Evolutionary conservation across 768 basidiomycete species (phyloP).

Genomic region (Tricholoma flavovirens): DNA sequence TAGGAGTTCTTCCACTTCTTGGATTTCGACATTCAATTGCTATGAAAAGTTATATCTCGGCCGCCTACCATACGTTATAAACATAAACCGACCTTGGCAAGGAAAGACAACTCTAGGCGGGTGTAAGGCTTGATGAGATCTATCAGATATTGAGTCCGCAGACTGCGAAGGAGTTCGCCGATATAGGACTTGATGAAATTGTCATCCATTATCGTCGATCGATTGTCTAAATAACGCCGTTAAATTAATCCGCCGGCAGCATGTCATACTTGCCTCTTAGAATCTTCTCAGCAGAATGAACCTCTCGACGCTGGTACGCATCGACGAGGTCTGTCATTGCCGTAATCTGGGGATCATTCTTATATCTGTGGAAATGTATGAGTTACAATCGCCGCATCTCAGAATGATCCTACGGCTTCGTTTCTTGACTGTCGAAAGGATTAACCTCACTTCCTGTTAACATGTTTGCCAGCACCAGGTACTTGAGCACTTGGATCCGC

Average conservation of each 20-base stretch:
- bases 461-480: constrained; percentile 97
- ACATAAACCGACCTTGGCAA: constrained; percentile 65
- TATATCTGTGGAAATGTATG: constrained; percentile 53
- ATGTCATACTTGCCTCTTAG: constrained; percentile 54
- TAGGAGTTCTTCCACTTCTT: constrained; percentile 91
- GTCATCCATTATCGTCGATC: constrained; percentile 94
- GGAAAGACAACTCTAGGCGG: constrained; percentile 85
- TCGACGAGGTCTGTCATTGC: constrained; percentile 98
- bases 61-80: background rate
- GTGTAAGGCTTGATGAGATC: constrained; percentile 99
- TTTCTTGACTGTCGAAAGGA: constrained; percentile 99
- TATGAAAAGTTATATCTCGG: constrained; percentile 23
- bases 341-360: constrained; percentile 92
- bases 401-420: constrained; percentile 76
- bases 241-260: background rate
- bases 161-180: constrained; percentile 88
- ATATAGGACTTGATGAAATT: constrained; percentile 93
- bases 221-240: constrained; percentile 59
- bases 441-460: constrained; percentile 97
- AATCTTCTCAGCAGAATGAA: constrained; percentile 96
- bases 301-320: constrained; percentile 94
- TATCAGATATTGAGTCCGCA: constrained; percentile 94
- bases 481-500: constrained; percentile 96
- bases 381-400: background rate
- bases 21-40: constrained; percentile 93